These are phyloP conservation scores for Citrus sinensis DNA, from an alignment of 345 rosid species.

Conservation along the genomic window DVS_A1.0 CM039169.1:2565501-2566000, in stretches of 20 bases:
- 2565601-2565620: not conserved
- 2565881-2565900: constrained; percentile 44
- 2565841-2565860: constrained; percentile 45
- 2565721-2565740: no score
- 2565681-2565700: not conserved
- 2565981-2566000: constrained; percentile 71
- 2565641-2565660: not conserved
- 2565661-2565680: not conserved
- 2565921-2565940: constrained; percentile 88
- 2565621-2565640: not conserved
- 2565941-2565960: constrained; percentile 83
- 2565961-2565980: constrained; percentile 85
- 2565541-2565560: not conserved
- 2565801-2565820: constrained; percentile 53
- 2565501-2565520: not conserved
- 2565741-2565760: not conserved
- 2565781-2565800: constrained; percentile 35
- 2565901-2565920: constrained; percentile 45
- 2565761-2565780: constrained; percentile 13
- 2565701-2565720: not conserved
- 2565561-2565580: not conserved
- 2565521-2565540: not conserved
- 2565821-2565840: constrained; percentile 61
- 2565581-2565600: not conserved
- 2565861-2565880: constrained; percentile 48